Percentiles rank a stretch among this genome's conserved stretches.
Conservation (phyloP, 352 stramenopile species). For the Globisporangium paroecandrum region DNA sequence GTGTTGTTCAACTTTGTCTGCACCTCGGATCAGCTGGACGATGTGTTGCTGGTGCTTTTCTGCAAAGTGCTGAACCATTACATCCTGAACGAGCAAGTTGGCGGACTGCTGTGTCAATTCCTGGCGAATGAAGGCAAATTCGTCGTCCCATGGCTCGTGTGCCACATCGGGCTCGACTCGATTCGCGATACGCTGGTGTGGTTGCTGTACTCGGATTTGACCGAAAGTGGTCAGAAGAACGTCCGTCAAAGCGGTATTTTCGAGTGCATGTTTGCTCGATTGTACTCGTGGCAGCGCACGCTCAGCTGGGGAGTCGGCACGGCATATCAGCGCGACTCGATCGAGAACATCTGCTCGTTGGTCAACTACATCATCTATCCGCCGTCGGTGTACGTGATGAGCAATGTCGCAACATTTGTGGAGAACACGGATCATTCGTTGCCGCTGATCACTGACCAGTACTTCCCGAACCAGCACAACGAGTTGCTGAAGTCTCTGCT, state of each 20-base stretch:
- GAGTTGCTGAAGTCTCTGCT: conserved; percentile 79
- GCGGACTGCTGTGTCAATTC: conserved; percentile 63
- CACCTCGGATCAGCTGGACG: conserved; percentile 55
- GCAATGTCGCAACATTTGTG: conserved; percentile 77
- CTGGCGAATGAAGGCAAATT: conserved; percentile 64
- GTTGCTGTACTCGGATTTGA: conserved; percentile 84
- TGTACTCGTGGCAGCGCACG: conserved; percentile 81
- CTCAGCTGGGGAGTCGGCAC: conserved; percentile 82
- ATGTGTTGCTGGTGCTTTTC: conserved; percentile 79
- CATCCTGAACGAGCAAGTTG: conserved; percentile 69
- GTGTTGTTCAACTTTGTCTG: conserved; percentile 85
- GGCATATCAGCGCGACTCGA: conserved; percentile 78
- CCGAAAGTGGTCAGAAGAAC: conserved; percentile 51
- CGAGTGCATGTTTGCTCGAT: conserved; percentile 67
- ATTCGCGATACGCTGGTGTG: conserved; percentile 82
- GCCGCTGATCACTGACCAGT: conserved; percentile 82
- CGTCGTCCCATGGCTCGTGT: conserved; percentile 73
- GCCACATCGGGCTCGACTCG: conserved; percentile 80
- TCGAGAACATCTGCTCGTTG: conserved; percentile 84
- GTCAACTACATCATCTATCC: conserved; percentile 87
- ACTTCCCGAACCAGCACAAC: conserved; percentile 76
- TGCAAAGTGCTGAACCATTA: conserved; percentile 86
- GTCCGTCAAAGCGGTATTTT: conserved; percentile 72
- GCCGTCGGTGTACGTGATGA: conserved; percentile 84
- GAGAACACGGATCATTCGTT: conserved; percentile 80